A percentile compares a stretch with the other conserved stretches of the same genome.
Evolutionary conservation across 768 basidiomycete genomes (phyloP).

Genomic region (Macrolepiota dolichaula): DNA sequence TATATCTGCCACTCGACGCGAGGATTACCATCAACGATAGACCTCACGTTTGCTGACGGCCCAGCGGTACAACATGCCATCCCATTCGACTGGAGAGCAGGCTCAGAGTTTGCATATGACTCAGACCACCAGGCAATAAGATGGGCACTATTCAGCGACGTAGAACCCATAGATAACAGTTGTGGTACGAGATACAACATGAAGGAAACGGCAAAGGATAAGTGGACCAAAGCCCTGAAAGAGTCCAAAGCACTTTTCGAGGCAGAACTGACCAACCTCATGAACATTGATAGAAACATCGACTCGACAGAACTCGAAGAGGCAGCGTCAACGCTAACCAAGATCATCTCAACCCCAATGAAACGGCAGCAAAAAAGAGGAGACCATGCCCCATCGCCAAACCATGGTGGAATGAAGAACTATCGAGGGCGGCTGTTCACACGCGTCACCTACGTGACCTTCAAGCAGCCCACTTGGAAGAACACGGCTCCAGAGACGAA

Average conservation of each 20-base stretch:
- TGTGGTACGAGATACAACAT: conserved; percentile 15
- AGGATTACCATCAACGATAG: conserved; percentile 14
- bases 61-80: conserved; percentile 7
- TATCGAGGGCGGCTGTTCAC: background rate
- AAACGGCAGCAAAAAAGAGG: background rate
- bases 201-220: conserved; percentile 15
- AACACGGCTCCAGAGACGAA: background rate
- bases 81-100: conserved; percentile 18
- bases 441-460: background rate
- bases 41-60: conserved; percentile 18
- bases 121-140: conserved; percentile 19
- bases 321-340: too few relatives aligned
- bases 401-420: background rate
- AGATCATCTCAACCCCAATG: background rate
- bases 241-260: background rate
- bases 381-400: background rate
- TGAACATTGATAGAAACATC: background rate
- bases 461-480: background rate
- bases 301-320: background rate
- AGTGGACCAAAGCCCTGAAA: conserved; percentile 16
- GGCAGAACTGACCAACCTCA: background rate
- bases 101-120: conserved; percentile 13
- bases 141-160: conserved; percentile 16
- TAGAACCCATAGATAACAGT: conserved; percentile 16
- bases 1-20: conserved; percentile 5